Conservation (phyloP, 164 flowering plant species). For the Sextonia rubra region DNA sequence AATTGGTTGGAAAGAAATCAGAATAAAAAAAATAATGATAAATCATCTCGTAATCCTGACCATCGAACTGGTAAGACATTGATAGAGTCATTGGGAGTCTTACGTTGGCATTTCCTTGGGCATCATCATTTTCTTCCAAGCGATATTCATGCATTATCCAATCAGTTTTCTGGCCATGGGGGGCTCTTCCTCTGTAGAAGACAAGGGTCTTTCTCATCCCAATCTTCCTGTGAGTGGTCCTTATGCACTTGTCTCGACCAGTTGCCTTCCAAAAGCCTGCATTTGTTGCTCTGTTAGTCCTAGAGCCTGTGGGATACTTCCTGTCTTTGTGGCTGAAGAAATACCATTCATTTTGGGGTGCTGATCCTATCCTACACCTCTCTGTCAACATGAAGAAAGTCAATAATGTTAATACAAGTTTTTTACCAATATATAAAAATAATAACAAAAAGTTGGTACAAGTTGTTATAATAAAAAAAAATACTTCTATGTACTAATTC, state of each 20-base stretch:
- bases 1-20: too few species aligned
- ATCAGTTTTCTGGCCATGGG: slow-evolving; percentile 92
- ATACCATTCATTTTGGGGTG: slow-evolving; percentile 96
- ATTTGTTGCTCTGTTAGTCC: slow-evolving; percentile 84
- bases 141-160: slow-evolving; percentile 99
- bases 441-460: background rate
- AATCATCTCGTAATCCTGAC: too few species aligned
- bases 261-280: slow-evolving; percentile 99
- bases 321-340: slow-evolving; percentile 98
- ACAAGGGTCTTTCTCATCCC: slow-evolving; percentile 97
- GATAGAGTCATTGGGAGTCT: slow-evolving; percentile 5
- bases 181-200: slow-evolving; percentile 90
- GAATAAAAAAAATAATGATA: too few species aligned
- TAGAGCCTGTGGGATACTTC: slow-evolving; percentile 92
- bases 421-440: background rate
- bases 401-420: background rate
- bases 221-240: slow-evolving; percentile 74
- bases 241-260: slow-evolving; percentile 91
- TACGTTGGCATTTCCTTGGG: slow-evolving; percentile 29
- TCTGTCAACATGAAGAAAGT: slow-evolving; percentile 28
- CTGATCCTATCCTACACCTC: slow-evolving; percentile 84
- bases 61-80: too few species aligned
- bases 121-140: slow-evolving; percentile 73
- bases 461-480: background rate
- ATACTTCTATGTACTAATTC: background rate